These are phyloP conservation scores for Eruca vesicaria DNA, from an alignment of 441 rosid species.

Conservation along the genomic window DNA sequence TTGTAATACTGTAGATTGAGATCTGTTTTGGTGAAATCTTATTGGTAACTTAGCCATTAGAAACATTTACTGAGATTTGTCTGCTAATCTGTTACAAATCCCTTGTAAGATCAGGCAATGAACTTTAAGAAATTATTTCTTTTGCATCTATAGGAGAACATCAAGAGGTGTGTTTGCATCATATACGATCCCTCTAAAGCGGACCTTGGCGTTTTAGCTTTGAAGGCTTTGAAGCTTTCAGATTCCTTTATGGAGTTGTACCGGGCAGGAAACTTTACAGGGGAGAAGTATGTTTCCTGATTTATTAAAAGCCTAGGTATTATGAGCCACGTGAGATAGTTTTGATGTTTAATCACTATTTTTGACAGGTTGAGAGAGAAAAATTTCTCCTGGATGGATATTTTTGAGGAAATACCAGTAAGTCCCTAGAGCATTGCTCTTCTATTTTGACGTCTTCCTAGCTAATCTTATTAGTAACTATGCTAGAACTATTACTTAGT, in stretches of 20 bases:
- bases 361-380: constrained; percentile 85
- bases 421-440: constrained; percentile 34
- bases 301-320: background rate
- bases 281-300: constrained; percentile 71
- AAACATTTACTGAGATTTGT: background rate
- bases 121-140: background rate
- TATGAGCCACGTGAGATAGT: constrained; percentile 7
- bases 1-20: background rate
- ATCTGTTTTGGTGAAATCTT: background rate
- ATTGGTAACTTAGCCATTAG: background rate
- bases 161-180: constrained; percentile 92
- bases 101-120: background rate
- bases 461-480: background rate
- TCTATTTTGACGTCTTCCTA: background rate
- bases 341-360: constrained; percentile 15
- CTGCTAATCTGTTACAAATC: background rate
- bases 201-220: constrained; percentile 82
- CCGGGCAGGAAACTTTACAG: constrained; percentile 74
- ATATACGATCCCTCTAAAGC: constrained; percentile 95
- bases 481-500: background rate
- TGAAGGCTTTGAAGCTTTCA: constrained; percentile 95
- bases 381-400: constrained; percentile 97
- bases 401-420: constrained; percentile 98
- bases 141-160: constrained; percentile 64
- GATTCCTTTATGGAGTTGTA: constrained; percentile 95